Evolutionary conservation across 371 early-diverging fungal species (phyloP).

Genomic region (Gilbertella persicaria): DNA sequence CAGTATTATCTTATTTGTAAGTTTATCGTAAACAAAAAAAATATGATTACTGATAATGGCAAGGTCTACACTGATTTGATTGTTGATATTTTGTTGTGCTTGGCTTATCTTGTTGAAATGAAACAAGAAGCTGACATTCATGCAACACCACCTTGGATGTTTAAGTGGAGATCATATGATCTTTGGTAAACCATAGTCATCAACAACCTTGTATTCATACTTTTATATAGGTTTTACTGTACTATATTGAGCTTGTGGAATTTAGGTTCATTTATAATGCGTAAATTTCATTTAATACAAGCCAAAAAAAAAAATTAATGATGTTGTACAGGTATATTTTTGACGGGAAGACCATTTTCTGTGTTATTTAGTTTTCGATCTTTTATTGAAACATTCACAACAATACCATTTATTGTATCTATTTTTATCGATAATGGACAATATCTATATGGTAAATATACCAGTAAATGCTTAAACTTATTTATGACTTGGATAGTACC

Average conservation of each 20-base stretch:
- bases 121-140: constrained; percentile 54
- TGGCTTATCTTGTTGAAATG: constrained; percentile 68
- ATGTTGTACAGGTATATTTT: constrained; percentile 28
- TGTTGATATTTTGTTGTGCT: constrained; percentile 64
- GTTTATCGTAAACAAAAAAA: not conserved
- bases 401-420: constrained; percentile 55
- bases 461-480: too few species aligned
- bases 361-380: constrained; percentile 52
- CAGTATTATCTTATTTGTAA: constrained; percentile 34
- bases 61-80: constrained; percentile 59
- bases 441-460: constrained; percentile 49
- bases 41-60: not conserved
- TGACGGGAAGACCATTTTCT: constrained; percentile 31
- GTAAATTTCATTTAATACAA: constrained; percentile 14
- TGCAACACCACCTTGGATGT: constrained; percentile 60
- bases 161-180: constrained; percentile 54
- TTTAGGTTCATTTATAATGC: constrained; percentile 44
- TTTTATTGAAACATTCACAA: constrained; percentile 56
- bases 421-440: constrained; percentile 54
- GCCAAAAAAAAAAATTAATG: not conserved
- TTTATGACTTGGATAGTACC: too few species aligned
- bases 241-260: constrained; percentile 49
- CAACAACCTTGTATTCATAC: constrained; percentile 4
- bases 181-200: constrained; percentile 43
- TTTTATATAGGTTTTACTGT: constrained; percentile 42